These are phyloP conservation scores for Inga leiocalycina DNA, from an alignment of 306 rosid species.

Conservation along the genomic window DNA sequence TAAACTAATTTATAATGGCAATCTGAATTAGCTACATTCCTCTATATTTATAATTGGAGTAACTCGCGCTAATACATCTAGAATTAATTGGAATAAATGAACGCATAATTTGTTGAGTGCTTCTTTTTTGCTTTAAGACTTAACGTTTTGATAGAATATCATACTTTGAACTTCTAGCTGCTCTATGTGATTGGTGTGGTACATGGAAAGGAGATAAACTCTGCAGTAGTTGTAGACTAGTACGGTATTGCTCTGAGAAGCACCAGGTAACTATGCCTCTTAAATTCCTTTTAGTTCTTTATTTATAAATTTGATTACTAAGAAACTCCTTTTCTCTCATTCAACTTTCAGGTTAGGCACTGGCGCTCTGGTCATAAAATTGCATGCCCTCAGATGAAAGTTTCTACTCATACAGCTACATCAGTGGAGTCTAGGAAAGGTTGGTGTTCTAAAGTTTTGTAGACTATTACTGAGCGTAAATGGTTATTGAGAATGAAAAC, in stretches of 20 bases:
- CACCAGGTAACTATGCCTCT: constrained; percentile 61
- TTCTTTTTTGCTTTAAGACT: neutral
- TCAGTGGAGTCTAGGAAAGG: constrained; percentile 48
- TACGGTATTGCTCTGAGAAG: constrained; percentile 83
- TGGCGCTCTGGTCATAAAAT: constrained; percentile 71
- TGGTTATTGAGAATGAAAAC: constrained; percentile 1
- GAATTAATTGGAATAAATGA: neutral
- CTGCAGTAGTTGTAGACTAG: constrained; percentile 71
- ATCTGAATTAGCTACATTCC: neutral
- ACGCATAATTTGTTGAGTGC: neutral
- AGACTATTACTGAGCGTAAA: neutral
- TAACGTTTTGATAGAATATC: constrained; percentile 21
- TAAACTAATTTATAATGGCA: neutral
- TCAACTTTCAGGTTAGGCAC: constrained; percentile 54
- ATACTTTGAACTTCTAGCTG: constrained; percentile 49
- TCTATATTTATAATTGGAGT: constrained; percentile 17
- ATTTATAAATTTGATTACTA: constrained; percentile 6
- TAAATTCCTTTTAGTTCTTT: neutral
- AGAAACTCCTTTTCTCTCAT: constrained; percentile 19
- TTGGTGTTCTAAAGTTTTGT: constrained; percentile 32
- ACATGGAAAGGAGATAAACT: constrained; percentile 79
- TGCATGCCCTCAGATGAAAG: constrained; percentile 59
- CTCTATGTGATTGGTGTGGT: constrained; percentile 84
- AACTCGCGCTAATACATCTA: neutral
- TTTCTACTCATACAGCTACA: constrained; percentile 41